A percentile compares a stretch with the other conserved stretches of the same genome.
phyloP scores from a whole-genome alignment of 2,329 filamentous ascomycete genomes.

The Monosporascus sp. region DNA sequence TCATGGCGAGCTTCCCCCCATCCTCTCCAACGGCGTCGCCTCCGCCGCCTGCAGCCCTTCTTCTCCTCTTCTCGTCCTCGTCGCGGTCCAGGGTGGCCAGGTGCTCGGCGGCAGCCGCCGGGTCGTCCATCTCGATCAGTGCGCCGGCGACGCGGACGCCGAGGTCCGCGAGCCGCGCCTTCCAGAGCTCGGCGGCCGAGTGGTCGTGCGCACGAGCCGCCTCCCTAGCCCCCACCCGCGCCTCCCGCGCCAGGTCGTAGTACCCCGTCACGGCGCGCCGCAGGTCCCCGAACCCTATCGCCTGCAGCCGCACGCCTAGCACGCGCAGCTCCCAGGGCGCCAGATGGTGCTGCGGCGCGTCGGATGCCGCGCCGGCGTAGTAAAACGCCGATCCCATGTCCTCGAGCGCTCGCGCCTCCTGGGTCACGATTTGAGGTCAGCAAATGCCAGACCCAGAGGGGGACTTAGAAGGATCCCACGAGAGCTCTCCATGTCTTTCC shows the following conservation, averaged over 20 bases:
- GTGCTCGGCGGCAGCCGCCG: constrained; percentile 72
- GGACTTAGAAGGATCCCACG: no score
- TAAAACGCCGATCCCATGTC: constrained; percentile 54
- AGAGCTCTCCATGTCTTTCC: no score
- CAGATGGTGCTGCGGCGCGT: constrained; percentile 45
- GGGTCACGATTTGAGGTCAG: no score
- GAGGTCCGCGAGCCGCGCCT: constrained; percentile 64
- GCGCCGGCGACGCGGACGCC: constrained; percentile 63
- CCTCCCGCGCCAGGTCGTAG: constrained; percentile 81
- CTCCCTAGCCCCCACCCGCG: constrained; percentile 53
- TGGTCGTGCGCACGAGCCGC: constrained; percentile 41
- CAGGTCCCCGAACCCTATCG: constrained; percentile 78
- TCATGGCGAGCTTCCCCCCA: constrained; percentile 37
- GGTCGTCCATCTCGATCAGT: constrained; percentile 80
- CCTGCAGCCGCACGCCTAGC: constrained; percentile 76
- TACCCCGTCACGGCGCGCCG: constrained; percentile 83
- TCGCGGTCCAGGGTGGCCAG: constrained; percentile 51
- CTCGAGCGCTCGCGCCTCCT: constrained; percentile 57
- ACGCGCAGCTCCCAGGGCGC: constrained; percentile 86
- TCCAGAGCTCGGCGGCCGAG: constrained; percentile 63
- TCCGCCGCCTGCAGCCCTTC: no score
- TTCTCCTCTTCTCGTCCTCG: constrained; percentile 14
- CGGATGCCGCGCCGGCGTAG: constrained; percentile 46
- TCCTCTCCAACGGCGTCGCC: constrained; percentile 20
- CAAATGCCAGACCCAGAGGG: no score